Evolutionary conservation across 495 filamentous ascomycete genomes (phyloP).

Genomic region (Antarctomyces pellizariae): DNA sequence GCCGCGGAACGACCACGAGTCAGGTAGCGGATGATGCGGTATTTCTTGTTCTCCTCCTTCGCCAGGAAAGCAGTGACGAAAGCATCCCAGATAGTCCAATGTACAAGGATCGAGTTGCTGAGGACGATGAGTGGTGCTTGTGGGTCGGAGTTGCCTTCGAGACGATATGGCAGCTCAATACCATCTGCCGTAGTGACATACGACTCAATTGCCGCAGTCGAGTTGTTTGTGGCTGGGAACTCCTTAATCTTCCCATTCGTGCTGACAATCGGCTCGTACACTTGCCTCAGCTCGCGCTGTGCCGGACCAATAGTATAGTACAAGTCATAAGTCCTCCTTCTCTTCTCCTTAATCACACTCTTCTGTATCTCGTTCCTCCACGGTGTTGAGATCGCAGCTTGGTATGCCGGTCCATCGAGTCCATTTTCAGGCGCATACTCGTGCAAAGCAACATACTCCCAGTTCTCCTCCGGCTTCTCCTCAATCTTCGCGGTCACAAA

Average conservation of each 20-base stretch:
- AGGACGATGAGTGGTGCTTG: slow-evolving; percentile 45
- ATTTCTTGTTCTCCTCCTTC: slow-evolving; percentile 29
- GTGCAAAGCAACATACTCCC: slow-evolving; percentile 40
- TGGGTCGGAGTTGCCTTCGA: slow-evolving; percentile 46
- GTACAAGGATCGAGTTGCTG: slow-evolving; percentile 51
- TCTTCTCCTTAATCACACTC: slow-evolving; percentile 30
- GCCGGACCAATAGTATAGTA: slow-evolving; percentile 60
- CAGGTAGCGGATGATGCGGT: slow-evolving; percentile 49
- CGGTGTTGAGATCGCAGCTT: slow-evolving; percentile 32
- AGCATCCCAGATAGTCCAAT: slow-evolving; percentile 52
- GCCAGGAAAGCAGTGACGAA: slow-evolving; percentile 38
- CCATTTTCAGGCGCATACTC: slow-evolving; percentile 45
- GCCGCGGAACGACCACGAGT: slow-evolving; percentile 32
- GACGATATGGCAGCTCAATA: slow-evolving; percentile 39
- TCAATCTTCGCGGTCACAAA: slow-evolving; percentile 35
- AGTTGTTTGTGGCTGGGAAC: slow-evolving; percentile 18
- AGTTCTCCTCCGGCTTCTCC: slow-evolving; percentile 21
- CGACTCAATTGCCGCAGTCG: slow-evolving; percentile 31
- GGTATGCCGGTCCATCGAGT: slow-evolving; percentile 34
- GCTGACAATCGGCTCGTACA: too few relatives aligned
- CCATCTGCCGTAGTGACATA: slow-evolving; percentile 44
- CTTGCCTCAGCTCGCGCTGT: slow-evolving; percentile 38
- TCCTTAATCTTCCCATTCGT: slow-evolving; percentile 29
- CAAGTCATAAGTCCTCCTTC: slow-evolving; percentile 36
- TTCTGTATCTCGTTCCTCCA: slow-evolving; percentile 29